A percentile compares a stretch with the other conserved stretches of the same genome.
Conservation (phyloP, 495 filamentous ascomycete genomes). For the Lasiosphaeria miniovina region DNA sequence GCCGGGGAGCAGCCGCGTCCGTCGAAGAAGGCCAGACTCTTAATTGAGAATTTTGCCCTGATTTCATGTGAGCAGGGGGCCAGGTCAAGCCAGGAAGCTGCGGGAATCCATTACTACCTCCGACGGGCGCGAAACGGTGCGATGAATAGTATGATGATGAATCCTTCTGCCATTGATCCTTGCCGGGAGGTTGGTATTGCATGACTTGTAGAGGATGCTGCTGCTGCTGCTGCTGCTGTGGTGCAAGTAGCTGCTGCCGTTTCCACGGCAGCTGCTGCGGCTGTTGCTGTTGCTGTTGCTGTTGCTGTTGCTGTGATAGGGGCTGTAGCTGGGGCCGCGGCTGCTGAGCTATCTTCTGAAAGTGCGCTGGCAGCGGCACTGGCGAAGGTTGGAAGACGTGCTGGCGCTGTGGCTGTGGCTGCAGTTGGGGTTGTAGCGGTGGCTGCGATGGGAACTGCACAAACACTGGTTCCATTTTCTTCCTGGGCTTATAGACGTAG, state of each 20-base stretch:
- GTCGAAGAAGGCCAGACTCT: constrained; percentile 28
- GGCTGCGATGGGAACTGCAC: constrained; percentile 31
- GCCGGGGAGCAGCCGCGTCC: constrained; percentile 20
- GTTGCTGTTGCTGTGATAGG: constrained; percentile 7
- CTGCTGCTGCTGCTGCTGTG: constrained; percentile 13
- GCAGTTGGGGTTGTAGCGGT: constrained; percentile 5
- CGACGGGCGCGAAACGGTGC: constrained; percentile 37
- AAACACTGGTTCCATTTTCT: constrained; percentile 31
- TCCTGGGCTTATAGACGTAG: constrained; percentile 55
- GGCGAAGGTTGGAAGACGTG: constrained; percentile 9
- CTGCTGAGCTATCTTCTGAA: not conserved
- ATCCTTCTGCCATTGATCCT: constrained; percentile 19
- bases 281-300: constrained; percentile 8
- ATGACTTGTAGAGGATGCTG: constrained; percentile 16
- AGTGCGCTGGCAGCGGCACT: constrained; percentile 1
- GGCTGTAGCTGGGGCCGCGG: not conserved
- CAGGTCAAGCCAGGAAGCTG: constrained; percentile 36
- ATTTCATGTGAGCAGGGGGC: constrained; percentile 38
- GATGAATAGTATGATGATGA: constrained; percentile 24
- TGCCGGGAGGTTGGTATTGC: constrained; percentile 20
- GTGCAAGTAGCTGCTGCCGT: not conserved
- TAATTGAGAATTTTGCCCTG: constrained; percentile 30
- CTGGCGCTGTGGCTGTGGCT: constrained; percentile 10
- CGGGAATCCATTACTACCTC: constrained; percentile 42
- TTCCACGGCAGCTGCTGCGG: constrained; percentile 11